Conservation (phyloP, 768 basidiomycete species). For the Mycena galopus region DNA sequence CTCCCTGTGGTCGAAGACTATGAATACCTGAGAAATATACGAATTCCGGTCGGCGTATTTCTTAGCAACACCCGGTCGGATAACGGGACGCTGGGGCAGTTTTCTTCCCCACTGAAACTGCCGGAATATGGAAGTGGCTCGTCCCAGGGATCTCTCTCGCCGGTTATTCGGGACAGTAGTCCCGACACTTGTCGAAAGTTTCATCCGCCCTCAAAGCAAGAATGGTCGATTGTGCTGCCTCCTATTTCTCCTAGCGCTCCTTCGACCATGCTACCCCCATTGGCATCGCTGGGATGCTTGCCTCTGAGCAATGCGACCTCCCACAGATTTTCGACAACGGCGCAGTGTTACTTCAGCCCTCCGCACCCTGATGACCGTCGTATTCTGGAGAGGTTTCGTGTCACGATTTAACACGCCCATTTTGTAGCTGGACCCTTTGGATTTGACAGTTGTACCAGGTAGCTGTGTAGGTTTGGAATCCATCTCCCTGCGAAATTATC, state of each 20-base stretch:
- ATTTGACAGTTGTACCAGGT: too few relatives aligned
- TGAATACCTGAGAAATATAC: constrained; percentile 61
- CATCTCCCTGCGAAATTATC: too few relatives aligned
- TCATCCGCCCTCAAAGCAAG: not conserved
- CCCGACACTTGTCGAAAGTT: not conserved
- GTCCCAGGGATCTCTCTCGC: not conserved
- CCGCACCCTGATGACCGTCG: constrained; percentile 50
- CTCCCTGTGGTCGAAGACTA: constrained; percentile 69
- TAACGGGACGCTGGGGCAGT: constrained; percentile 3
- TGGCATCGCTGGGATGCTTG: constrained; percentile 26
- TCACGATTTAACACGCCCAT: constrained; percentile 18
- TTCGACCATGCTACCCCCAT: constrained; percentile 18
- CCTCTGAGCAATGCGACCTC: not conserved
- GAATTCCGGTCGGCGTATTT: constrained; percentile 65
- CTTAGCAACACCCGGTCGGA: constrained; percentile 52
- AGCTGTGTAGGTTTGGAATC: not conserved
- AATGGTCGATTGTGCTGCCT: constrained; percentile 5
- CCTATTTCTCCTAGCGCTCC: constrained; percentile 16
- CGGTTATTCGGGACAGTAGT: not conserved
- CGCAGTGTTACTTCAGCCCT: not conserved
- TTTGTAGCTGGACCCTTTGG: too few relatives aligned
- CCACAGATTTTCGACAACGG: too few relatives aligned
- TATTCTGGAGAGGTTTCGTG: constrained; percentile 18
- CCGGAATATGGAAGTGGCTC: not conserved
- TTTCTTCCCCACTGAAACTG: not conserved